These are phyloP conservation scores for Nemania serpens DNA, from an alignment of 2,329 filamentous ascomycete genomes.

Conservation along the genomic window DNA sequence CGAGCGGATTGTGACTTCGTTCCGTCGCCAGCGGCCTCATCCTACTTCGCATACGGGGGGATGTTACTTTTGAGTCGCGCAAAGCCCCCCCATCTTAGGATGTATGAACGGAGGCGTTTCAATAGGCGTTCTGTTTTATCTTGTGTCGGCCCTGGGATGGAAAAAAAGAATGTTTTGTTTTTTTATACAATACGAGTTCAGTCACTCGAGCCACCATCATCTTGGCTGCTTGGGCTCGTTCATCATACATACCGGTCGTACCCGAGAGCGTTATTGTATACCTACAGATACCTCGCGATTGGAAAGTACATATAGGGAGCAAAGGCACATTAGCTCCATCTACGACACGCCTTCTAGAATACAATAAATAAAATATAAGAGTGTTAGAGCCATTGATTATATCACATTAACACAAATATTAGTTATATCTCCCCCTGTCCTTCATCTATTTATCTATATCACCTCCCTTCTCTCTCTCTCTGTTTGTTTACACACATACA, in stretches of 20 bases:
- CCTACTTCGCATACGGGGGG: constrained; percentile 1
- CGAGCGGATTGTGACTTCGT: neutral
- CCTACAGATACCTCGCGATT: neutral
- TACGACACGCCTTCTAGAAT: too few species aligned
- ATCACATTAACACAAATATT: too few species aligned
- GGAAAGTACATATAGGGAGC: too few species aligned
- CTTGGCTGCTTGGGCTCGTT: neutral
- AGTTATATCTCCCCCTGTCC: neutral
- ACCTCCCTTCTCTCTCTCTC: neutral
- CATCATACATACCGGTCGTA: neutral
- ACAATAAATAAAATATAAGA: too few species aligned
- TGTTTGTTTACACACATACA: neutral
- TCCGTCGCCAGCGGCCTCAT: neutral
- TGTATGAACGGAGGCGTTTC: constrained; percentile 15
- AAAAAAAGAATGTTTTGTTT: neutral
- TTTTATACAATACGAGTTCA: neutral
- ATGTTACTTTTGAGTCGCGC: neutral
- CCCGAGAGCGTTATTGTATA: neutral
- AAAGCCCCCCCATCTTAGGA: too few species aligned
- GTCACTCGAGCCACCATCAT: neutral
- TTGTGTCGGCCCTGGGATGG: neutral
- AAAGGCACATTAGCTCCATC: too few species aligned
- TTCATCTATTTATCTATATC: neutral
- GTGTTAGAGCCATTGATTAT: too few species aligned
- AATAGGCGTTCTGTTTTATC: constrained; percentile 14